A percentile compares a stretch with the other conserved stretches of the same genome.
phyloP scores from a whole-genome alignment of 805 yeast species.

The Barnettozyma salicaria region DNA sequence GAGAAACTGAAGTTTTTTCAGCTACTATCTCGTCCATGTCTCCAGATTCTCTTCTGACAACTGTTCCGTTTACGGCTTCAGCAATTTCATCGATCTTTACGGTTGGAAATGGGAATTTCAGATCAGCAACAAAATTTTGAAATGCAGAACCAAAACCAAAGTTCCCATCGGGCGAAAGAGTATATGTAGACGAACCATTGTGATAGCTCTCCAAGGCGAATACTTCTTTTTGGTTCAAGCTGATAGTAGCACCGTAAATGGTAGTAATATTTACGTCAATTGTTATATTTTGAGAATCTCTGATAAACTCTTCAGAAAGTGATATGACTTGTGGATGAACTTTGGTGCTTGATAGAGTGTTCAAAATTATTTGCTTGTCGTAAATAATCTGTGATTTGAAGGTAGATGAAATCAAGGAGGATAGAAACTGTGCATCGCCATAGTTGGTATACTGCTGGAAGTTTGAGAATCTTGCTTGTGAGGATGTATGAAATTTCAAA shows the following conservation, averaged over 20 bases:
- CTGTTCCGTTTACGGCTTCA: conserved; percentile 31
- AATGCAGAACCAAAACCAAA: conserved; percentile 37
- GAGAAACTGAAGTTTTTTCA: too few species aligned
- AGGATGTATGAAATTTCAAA: conserved; percentile 19
- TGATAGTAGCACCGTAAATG: conserved; percentile 18
- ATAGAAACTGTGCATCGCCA: conserved; percentile 36
- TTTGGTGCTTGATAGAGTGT: conserved; percentile 11
- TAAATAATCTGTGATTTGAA: conserved; percentile 15
- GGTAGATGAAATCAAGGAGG: conserved; percentile 14
- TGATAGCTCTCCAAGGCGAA: conserved; percentile 28
- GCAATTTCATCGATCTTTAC: conserved; percentile 31
- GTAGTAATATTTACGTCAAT: conserved; percentile 18
- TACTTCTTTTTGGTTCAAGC: conserved; percentile 17
- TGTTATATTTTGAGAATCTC: conserved; percentile 12
- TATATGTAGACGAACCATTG: conserved; percentile 40
- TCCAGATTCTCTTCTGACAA: conserved; percentile 20
- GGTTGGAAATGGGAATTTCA: conserved; percentile 20
- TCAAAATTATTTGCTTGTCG: conserved; percentile 10
- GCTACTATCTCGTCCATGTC: conserved; percentile 1
- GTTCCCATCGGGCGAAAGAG: conserved; percentile 40
- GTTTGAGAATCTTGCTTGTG: conserved; percentile 30
- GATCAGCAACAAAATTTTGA: conserved; percentile 25
- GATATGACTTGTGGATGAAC: conserved; percentile 18
- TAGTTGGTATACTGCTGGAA: conserved; percentile 32
- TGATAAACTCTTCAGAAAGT: conserved; percentile 11